These are phyloP conservation scores for Draba incana DNA, from an alignment of 345 rosid genomes.

Conservation along the genomic window DNA sequence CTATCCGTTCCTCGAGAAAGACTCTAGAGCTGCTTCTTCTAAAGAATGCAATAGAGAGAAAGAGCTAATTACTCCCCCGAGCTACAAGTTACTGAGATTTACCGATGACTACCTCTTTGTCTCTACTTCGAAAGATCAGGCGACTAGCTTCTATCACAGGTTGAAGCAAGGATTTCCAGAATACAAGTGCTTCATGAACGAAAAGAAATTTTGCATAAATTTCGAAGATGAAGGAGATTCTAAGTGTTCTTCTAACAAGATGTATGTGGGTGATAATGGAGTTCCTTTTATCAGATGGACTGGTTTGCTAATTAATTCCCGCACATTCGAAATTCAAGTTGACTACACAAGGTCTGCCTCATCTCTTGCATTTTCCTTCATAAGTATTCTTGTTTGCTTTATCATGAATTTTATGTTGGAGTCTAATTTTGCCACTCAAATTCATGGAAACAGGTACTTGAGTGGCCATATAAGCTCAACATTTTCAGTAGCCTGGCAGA, in stretches of 20 bases:
- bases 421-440: slow-evolving; percentile 6
- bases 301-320: slow-evolving; percentile 73
- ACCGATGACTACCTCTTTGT: slow-evolving; percentile 80
- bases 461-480: slow-evolving; percentile 62
- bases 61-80: slow-evolving; percentile 37
- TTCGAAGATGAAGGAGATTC: slow-evolving; percentile 52
- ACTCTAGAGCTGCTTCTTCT: slow-evolving; percentile 37
- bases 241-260: slow-evolving; percentile 46
- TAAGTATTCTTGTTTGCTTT: not conserved
- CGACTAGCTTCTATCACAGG: slow-evolving; percentile 53
- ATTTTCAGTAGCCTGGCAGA: slow-evolving; percentile 66
- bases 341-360: slow-evolving; percentile 74
- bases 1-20: slow-evolving; percentile 63
- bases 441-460: slow-evolving; percentile 60
- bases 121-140: slow-evolving; percentile 76
- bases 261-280: slow-evolving; percentile 57
- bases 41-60: slow-evolving; percentile 24
- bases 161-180: slow-evolving; percentile 63
- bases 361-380: slow-evolving; percentile 13
- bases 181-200: slow-evolving; percentile 84
- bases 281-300: slow-evolving; percentile 72
- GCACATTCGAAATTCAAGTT: slow-evolving; percentile 76
- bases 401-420: not conserved
- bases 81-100: slow-evolving; percentile 62
- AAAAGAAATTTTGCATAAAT: slow-evolving; percentile 62